phyloP scores from a whole-genome alignment of 2,329 filamentous ascomycete genomes.

The Paramyrothecium roridum region DNA sequence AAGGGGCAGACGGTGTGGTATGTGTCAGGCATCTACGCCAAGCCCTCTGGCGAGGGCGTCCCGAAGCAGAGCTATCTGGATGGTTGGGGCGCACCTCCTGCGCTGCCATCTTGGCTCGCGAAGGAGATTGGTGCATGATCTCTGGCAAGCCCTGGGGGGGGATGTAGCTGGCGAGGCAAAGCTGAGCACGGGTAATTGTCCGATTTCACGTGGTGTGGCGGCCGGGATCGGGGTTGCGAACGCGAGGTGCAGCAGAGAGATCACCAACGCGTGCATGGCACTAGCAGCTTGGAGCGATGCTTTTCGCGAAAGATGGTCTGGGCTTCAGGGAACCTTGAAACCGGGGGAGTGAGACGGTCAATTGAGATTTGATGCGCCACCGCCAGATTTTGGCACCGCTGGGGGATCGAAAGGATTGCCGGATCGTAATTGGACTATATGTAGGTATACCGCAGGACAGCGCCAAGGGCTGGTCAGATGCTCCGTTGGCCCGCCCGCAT shows the following conservation, averaged over 20 bases:
- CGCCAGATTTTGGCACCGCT: too few species aligned
- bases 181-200: not conserved
- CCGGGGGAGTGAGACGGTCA: too few species aligned
- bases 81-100: slow-evolving; percentile 58
- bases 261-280: not conserved
- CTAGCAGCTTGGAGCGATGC: not conserved
- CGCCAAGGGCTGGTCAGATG: not conserved
- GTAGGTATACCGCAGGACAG: not conserved
- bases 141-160: too few species aligned
- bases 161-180: slow-evolving; percentile 5
- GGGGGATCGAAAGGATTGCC: not conserved
- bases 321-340: too few species aligned
- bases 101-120: slow-evolving; percentile 58
- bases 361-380: too few species aligned
- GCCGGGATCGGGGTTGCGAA: not conserved
- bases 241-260: not conserved
- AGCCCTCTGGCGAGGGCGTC: slow-evolving; percentile 55
- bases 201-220: not conserved
- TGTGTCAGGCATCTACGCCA: slow-evolving; percentile 67
- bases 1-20: slow-evolving; percentile 62
- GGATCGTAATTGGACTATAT: not conserved
- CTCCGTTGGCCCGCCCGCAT: not conserved
- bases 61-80: slow-evolving; percentile 51
- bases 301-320: not conserved
- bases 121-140: slow-evolving; percentile 38